Percentiles rank a stretch among this genome's conserved stretches.
Conservation (phyloP, 2,329 filamentous ascomycete species). For the Apiospora kogelbergensis region DNA sequence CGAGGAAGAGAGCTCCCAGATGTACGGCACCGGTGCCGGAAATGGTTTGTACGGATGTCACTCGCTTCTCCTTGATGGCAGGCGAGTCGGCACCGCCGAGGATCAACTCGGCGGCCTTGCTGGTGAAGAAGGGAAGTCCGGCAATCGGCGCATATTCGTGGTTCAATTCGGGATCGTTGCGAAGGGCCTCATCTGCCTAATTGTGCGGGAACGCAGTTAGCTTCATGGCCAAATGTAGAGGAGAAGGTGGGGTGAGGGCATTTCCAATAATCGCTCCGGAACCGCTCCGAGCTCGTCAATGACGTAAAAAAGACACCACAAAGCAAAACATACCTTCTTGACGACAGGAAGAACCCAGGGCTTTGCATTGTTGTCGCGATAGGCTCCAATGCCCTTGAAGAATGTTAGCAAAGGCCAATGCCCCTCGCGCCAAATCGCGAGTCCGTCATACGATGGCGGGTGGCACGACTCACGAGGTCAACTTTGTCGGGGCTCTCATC, state of each 20-base stretch:
- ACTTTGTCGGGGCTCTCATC: constrained; percentile 81
- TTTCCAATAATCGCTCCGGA: not conserved
- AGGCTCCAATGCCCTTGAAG: constrained; percentile 77
- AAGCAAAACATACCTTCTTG: constrained; percentile 70
- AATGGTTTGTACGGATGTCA: constrained; percentile 85
- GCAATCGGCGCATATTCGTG: constrained; percentile 98
- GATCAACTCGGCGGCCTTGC: constrained; percentile 87
- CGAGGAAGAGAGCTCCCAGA: constrained; percentile 88
- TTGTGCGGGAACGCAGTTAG: constrained; percentile 20
- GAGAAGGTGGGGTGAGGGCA: not conserved
- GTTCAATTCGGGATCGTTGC: constrained; percentile 85
- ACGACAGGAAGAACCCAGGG: constrained; percentile 97
- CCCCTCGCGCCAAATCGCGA: constrained; percentile 12
- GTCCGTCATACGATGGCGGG: not conserved
- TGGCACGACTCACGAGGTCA: constrained; percentile 67
- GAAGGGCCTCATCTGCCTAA: constrained; percentile 87
- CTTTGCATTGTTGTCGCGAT: constrained; percentile 92
- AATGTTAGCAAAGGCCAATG: constrained; percentile 14
- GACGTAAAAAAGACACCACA: constrained; percentile 13
- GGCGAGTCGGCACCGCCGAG: constrained; percentile 73
- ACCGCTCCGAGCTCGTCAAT: not conserved
- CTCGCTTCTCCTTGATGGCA: constrained; percentile 80
- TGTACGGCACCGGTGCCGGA: constrained; percentile 96
- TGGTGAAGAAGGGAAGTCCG: constrained; percentile 80
- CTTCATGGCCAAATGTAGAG: not conserved